phyloP scores from a whole-genome alignment of 768 basidiomycete species.

The Cyclocybe aegerita region DNA sequence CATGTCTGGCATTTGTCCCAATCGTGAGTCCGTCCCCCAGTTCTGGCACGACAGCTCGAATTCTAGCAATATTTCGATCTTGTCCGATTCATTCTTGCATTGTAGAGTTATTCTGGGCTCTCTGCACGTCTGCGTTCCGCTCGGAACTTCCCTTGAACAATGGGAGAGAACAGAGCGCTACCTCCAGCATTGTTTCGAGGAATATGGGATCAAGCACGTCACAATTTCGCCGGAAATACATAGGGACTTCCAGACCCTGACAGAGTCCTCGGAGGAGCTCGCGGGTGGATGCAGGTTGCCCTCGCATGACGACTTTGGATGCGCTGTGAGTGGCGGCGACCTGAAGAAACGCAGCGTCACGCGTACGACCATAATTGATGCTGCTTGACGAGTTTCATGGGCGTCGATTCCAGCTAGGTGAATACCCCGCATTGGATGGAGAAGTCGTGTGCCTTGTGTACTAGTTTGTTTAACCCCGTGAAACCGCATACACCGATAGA shows the following conservation, averaged over 20 bases:
- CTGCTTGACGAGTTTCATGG: constrained; percentile 2
- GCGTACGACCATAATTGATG: constrained; percentile 7
- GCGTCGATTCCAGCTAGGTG: background rate
- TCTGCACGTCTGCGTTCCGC: constrained; percentile 51
- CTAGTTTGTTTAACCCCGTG: background rate
- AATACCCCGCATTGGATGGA: background rate
- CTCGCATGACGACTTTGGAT: constrained; percentile 42
- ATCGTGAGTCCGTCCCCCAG: constrained; percentile 32
- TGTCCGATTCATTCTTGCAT: background rate
- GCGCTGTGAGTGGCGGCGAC: constrained; percentile 31
- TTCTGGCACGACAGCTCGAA: background rate
- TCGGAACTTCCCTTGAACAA: constrained; percentile 43
- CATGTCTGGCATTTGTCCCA: constrained; percentile 60
- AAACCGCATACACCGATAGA: background rate
- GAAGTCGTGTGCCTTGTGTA: background rate
- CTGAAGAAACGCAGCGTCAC: constrained; percentile 31
- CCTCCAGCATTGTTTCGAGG: constrained; percentile 50
- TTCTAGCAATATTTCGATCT: constrained; percentile 1
- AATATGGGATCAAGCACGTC: constrained; percentile 53
- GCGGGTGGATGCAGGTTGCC: constrained; percentile 32
- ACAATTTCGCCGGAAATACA: constrained; percentile 54
- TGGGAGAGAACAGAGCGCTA: constrained; percentile 51
- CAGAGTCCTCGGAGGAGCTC: constrained; percentile 27
- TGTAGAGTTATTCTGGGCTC: constrained; percentile 50
- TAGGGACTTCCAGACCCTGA: constrained; percentile 29